Conservation (phyloP, 2,329 filamentous ascomycete genomes). For the Aspergillus aculeatus region DNA sequence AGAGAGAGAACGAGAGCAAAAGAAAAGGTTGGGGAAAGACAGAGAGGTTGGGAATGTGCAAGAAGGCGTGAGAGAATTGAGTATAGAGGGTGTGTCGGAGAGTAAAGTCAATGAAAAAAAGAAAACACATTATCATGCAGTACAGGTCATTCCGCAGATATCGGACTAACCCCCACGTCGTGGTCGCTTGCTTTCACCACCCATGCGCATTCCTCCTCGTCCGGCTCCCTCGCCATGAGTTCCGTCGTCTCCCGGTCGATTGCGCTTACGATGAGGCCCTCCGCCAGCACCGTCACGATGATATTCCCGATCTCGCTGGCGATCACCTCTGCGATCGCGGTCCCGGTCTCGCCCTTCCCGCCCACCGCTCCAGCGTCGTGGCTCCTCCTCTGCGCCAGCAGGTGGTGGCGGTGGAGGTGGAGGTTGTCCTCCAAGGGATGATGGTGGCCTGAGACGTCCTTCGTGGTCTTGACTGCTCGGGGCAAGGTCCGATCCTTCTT, state of each 20-base stretch:
- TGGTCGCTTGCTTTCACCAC: conserved; percentile 42
- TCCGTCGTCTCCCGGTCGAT: conserved; percentile 36
- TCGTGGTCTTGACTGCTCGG: conserved; percentile 29
- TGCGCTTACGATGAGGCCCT: conserved; percentile 37
- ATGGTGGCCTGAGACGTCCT: conserved; percentile 36
- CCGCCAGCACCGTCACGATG: conserved; percentile 29
- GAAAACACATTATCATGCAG: conserved; percentile 9
- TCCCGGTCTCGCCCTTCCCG: conserved; percentile 39
- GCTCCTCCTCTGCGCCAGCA: conserved; percentile 29
- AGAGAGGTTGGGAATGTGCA: background rate
- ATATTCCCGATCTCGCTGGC: conserved; percentile 34
- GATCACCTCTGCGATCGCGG: conserved; percentile 37
- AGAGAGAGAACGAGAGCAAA: background rate
- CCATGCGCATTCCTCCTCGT: conserved; percentile 40
- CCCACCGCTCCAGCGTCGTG: conserved; percentile 33
- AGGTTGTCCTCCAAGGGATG: conserved; percentile 30
- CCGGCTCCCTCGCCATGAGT: conserved; percentile 27
- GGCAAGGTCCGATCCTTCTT: conserved; percentile 27
- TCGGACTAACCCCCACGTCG: conserved; percentile 32
- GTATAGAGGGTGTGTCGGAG: conserved; percentile 1
- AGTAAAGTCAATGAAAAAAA: conserved; percentile 11
- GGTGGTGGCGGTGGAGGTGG: conserved; percentile 33
- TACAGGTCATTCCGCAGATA: background rate
- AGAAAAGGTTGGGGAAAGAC: conserved; percentile 7
- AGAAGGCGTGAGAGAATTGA: background rate